phyloP scores from a whole-genome alignment of 257 asterid genomes.

The Penstemon barbatus region DNA sequence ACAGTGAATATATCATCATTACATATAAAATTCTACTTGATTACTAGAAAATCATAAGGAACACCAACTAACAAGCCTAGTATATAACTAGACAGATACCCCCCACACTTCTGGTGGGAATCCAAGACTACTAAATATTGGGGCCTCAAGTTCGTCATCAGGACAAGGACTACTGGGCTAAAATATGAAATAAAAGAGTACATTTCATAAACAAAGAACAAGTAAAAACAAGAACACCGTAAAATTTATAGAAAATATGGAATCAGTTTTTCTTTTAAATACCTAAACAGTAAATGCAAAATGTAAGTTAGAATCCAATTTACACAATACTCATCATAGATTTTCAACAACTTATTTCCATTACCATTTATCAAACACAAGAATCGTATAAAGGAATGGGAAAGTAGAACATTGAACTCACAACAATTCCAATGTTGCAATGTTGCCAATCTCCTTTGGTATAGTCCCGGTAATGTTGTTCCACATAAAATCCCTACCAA shows the following conservation, averaged over 20 bases:
- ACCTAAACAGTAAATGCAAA: neutral
- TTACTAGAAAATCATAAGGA: no score
- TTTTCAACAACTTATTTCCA: neutral
- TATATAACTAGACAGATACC: no score
- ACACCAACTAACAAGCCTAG: no score
- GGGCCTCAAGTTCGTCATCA: no score
- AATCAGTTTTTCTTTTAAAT: neutral
- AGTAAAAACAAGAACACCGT: no score
- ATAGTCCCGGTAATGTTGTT: slow-evolving; percentile 70
- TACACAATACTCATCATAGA: neutral
- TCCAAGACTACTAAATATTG: no score
- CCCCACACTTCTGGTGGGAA: no score
- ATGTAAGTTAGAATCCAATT: neutral
- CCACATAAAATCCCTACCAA: slow-evolving; percentile 88
- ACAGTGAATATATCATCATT: no score
- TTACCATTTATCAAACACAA: neutral
- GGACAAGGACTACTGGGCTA: no score
- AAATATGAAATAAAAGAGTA: no score
- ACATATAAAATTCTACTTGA: no score
- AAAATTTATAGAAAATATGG: neutral
- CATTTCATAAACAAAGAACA: no score
- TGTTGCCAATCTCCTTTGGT: slow-evolving; percentile 86
- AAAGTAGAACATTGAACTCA: slow-evolving; percentile 43
- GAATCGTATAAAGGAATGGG: slow-evolving; percentile 7
- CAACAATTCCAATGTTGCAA: slow-evolving; percentile 60